Evolutionary conservation across 345 rosid genomes (phyloP).

Genomic region (Moricandia arvensis): DNA sequence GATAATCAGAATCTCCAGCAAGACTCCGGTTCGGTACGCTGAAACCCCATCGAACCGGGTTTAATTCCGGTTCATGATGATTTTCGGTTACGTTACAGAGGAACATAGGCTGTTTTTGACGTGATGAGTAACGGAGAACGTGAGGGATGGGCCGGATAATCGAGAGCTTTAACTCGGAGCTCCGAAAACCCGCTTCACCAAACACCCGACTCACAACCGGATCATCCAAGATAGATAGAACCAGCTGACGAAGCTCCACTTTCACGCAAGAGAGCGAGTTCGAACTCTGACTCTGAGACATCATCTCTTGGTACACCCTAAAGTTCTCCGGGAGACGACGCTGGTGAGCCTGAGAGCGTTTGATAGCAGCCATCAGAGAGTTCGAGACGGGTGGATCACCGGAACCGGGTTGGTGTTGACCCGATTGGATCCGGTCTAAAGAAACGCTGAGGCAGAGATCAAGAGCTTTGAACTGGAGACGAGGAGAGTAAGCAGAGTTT

Average conservation of each 20-base stretch:
- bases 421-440: constrained; percentile 77
- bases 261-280: constrained; percentile 51
- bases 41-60: constrained; percentile 43
- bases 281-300: constrained; percentile 29
- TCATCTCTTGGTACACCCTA: constrained; percentile 66
- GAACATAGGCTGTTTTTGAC: constrained; percentile 52
- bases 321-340: constrained; percentile 80
- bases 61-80: constrained; percentile 22
- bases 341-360: constrained; percentile 91
- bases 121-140: constrained; percentile 50
- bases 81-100: constrained; percentile 47
- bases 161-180: constrained; percentile 82
- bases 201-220: constrained; percentile 92
- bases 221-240: constrained; percentile 81
- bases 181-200: constrained; percentile 83
- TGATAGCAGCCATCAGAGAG: constrained; percentile 96
- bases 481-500: constrained; percentile 63
- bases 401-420: constrained; percentile 51
- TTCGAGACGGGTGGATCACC: constrained; percentile 75
- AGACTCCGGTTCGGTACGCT: constrained; percentile 43
- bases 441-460: constrained; percentile 85
- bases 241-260: constrained; percentile 78
- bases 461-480: constrained; percentile 79
- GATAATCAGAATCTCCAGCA: constrained; percentile 48
- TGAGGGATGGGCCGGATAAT: constrained; percentile 76